These are phyloP conservation scores for Geranium rotundifolium DNA, from an alignment of 345 rosid species.

Conservation along the genomic window DNA sequence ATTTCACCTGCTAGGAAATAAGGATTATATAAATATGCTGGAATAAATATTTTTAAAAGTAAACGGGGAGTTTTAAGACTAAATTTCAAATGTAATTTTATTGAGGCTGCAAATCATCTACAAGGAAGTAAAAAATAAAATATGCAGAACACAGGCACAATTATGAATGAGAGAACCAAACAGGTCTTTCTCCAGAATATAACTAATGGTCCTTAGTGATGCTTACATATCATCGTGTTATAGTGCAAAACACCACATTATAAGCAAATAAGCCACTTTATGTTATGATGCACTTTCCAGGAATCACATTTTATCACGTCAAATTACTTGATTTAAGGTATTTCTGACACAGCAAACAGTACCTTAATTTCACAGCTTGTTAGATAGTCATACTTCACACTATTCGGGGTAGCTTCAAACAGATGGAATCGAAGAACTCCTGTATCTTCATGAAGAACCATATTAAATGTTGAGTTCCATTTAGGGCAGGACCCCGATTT, in stretches of 20 bases:
- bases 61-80: background rate
- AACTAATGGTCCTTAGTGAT: too few species aligned
- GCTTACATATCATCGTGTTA: too few species aligned
- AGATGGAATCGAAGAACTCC: conserved; percentile 68
- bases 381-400: conserved; percentile 54
- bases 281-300: too few species aligned
- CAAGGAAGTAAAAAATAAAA: too few species aligned
- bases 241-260: too few species aligned
- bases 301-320: too few species aligned
- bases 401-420: conserved; percentile 46
- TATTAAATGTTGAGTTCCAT: conserved; percentile 81
- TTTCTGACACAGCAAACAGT: background rate
- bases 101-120: background rate
- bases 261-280: too few species aligned
- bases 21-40: background rate
- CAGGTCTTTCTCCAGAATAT: too few species aligned
- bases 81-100: too few species aligned
- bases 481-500: conserved; percentile 55
- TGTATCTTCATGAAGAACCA: conserved; percentile 74
- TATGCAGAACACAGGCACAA: too few species aligned
- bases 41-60: background rate
- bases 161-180: too few species aligned
- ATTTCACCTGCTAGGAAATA: conserved; percentile 39
- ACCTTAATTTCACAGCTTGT: conserved; percentile 93
- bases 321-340: too few species aligned